phyloP scores from a whole-genome alignment of 768 basidiomycete species.

The Clitopilus passeckerianus region DNA sequence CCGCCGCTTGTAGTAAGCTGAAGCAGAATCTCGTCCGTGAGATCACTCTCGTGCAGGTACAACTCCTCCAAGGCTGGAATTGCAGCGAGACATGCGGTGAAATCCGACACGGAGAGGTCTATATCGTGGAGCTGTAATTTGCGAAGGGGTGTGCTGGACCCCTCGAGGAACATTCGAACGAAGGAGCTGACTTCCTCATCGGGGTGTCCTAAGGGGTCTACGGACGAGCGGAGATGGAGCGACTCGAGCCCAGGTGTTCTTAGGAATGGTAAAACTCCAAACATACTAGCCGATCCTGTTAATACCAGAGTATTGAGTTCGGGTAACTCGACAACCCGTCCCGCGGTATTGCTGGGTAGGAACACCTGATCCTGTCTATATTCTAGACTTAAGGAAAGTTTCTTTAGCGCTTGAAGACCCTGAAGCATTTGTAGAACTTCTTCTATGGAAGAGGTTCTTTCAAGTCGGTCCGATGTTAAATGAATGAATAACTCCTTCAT shows the following conservation, averaged over 20 bases:
- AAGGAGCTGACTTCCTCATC: constrained; percentile 24
- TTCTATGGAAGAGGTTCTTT: constrained; percentile 18
- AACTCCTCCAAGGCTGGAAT: constrained; percentile 41
- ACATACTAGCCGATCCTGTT: constrained; percentile 21
- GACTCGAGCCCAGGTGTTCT: constrained; percentile 26
- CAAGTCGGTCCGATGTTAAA: constrained; percentile 17
- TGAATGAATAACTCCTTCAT: constrained; percentile 29
- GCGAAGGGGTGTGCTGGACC: constrained; percentile 24
- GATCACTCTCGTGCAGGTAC: constrained; percentile 53
- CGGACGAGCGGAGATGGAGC: constrained; percentile 37
- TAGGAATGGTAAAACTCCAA: constrained; percentile 23
- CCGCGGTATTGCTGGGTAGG: constrained; percentile 10
- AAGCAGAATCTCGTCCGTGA: constrained; percentile 39
- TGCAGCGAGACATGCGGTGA: constrained; percentile 16
- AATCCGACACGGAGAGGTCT: constrained; percentile 17
- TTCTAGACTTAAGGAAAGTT: constrained; percentile 33
- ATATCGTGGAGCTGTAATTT: constrained; percentile 19
- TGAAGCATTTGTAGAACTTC: constrained; percentile 27
- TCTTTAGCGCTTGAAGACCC: constrained; percentile 32
- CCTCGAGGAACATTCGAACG: constrained; percentile 13
- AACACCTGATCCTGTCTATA: constrained; percentile 22
- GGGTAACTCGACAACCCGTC: constrained; percentile 15
- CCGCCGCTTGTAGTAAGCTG: constrained; percentile 31
- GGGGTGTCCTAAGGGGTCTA: constrained; percentile 23
- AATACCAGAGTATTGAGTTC: constrained; percentile 22